These are phyloP conservation scores for Dothidotthia symphoricarpi DNA, from an alignment of 2,329 filamentous ascomycete species.

Conservation along the genomic window DNA sequence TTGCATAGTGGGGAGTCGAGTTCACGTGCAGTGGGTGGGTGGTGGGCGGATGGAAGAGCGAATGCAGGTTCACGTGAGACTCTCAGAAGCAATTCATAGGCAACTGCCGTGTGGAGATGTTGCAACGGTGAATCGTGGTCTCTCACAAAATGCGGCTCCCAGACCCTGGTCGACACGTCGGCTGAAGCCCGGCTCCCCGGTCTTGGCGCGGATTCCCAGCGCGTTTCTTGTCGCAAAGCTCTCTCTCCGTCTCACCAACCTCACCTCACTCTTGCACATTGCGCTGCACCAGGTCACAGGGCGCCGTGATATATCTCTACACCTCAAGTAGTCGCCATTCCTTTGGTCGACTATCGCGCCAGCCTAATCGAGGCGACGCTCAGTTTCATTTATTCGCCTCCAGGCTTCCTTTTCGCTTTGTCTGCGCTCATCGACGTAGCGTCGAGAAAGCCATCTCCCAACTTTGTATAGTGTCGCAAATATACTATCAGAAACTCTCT, in stretches of 20 bases:
- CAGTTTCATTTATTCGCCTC: constrained; percentile 10
- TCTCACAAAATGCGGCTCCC: constrained; percentile 2
- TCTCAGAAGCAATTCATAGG: too few relatives aligned
- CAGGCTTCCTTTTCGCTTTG: neutral
- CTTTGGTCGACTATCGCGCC: constrained; percentile 1
- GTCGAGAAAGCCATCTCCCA: constrained; percentile 9
- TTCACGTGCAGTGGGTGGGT: too few relatives aligned
- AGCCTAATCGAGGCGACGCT: constrained; percentile 6
- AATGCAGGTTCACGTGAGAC: neutral
- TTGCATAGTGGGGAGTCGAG: too few relatives aligned
- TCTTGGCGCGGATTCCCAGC: constrained; percentile 15
- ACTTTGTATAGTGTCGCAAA: constrained; percentile 15
- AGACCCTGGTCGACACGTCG: constrained; percentile 7
- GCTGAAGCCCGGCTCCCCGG: constrained; percentile 17
- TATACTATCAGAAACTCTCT: constrained; percentile 18
- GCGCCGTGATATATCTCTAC: neutral
- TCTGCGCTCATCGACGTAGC: constrained; percentile 13
- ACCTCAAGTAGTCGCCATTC: neutral
- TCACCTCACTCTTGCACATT: constrained; percentile 4
- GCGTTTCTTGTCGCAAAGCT: constrained; percentile 3
- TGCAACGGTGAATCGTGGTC: too few relatives aligned
- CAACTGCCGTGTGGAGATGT: too few relatives aligned
- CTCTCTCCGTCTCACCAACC: constrained; percentile 7
- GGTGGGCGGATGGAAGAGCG: neutral
- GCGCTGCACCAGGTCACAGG: constrained; percentile 3